phyloP scores from a whole-genome alignment of 140 eudicot species.

The Ambrosia hybrid region DNA sequence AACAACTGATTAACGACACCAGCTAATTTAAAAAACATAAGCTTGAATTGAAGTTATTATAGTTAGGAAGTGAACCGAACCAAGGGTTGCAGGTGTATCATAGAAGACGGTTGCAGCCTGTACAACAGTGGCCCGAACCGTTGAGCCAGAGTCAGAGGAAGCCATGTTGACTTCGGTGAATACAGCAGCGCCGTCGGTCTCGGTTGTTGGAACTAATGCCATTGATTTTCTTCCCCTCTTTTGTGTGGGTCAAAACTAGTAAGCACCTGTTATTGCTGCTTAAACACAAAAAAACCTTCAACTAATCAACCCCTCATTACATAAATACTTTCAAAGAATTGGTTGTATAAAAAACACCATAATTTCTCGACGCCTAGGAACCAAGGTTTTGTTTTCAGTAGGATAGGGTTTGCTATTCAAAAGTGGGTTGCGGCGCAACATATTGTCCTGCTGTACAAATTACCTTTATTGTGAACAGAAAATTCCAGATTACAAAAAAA shows the following conservation, averaged over 20 bases:
- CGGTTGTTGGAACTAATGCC: constrained; percentile 58
- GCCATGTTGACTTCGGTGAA: constrained; percentile 85
- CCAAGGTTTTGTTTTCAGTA: too few species aligned
- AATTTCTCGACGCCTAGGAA: too few species aligned
- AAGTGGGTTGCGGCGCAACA: too few species aligned
- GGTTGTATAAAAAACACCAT: neutral
- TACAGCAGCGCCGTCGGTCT: constrained; percentile 45
- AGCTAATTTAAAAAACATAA: neutral
- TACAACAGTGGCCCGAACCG: constrained; percentile 87
- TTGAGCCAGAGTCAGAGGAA: constrained; percentile 56
- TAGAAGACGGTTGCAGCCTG: constrained; percentile 96
- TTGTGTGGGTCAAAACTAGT: neutral
- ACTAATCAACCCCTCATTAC: neutral
- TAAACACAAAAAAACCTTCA: too few species aligned
- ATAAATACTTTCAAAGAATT: neutral
- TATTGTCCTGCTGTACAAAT: too few species aligned
- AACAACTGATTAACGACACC: neutral
- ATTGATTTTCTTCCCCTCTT: constrained; percentile 30
- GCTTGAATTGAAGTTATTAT: neutral
- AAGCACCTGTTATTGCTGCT: constrained; percentile 3
- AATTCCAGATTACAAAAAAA: too few species aligned
- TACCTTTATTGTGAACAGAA: too few species aligned
- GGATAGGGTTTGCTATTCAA: too few species aligned
- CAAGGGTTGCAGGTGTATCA: constrained; percentile 96
- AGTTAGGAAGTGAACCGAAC: constrained; percentile 34